A percentile compares a stretch with the other conserved stretches of the same genome.
Evolutionary conservation across 1,139 yeast species (phyloP).

Genomic region (Yamadazyma atmosphaerica): DNA sequence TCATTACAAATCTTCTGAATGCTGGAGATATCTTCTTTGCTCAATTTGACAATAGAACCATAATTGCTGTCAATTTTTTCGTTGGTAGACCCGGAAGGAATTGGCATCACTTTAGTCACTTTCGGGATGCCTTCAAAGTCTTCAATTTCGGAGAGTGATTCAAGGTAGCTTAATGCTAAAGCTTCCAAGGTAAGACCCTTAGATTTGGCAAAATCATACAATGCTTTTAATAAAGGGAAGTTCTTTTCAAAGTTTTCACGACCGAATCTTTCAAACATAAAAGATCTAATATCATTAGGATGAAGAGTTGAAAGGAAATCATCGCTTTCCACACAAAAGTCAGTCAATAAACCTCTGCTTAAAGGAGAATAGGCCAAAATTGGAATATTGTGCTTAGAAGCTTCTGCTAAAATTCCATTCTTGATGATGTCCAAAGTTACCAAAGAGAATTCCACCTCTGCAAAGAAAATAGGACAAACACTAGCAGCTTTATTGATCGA

Average conservation of each 20-base stretch:
- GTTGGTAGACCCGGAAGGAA: constrained; percentile 70
- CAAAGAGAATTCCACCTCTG: constrained; percentile 75
- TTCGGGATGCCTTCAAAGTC: constrained; percentile 29
- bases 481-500: constrained; percentile 56
- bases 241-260: constrained; percentile 59
- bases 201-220: constrained; percentile 51
- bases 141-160: constrained; percentile 9
- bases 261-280: constrained; percentile 53
- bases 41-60: constrained; percentile 17
- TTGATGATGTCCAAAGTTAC: constrained; percentile 58
- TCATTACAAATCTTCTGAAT: constrained; percentile 7
- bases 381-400: constrained; percentile 51
- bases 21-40: constrained; percentile 7
- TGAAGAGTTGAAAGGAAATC: constrained; percentile 10
- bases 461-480: constrained; percentile 58
- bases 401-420: constrained; percentile 63
- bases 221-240: constrained; percentile 39
- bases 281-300: constrained; percentile 47
- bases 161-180: constrained; percentile 73
- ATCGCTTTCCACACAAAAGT: constrained; percentile 44
- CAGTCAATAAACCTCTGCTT: constrained; percentile 77
- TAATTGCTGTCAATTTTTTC: constrained; percentile 62
- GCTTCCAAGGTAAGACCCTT: constrained; percentile 57
- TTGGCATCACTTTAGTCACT: constrained; percentile 66
- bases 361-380: constrained; percentile 80